A percentile compares a stretch with the other conserved stretches of the same genome.
These are phyloP conservation scores for Tylopilus intermedius DNA, from an alignment of 768 basidiomycete species.

Conservation along the genomic window DNA sequence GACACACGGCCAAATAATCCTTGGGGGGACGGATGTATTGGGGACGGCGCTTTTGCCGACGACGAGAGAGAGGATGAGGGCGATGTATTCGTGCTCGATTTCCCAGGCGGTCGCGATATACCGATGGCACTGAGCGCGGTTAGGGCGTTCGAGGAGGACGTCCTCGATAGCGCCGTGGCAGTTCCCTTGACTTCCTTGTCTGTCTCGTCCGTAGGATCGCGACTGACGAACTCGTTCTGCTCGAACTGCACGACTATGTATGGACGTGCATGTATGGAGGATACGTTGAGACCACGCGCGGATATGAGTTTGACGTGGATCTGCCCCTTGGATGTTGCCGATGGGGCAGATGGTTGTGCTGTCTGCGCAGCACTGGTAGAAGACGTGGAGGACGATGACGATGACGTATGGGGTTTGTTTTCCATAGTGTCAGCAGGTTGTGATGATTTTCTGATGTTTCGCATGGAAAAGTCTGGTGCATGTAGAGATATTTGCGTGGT, in stretches of 20 bases:
- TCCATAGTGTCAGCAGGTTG: slow-evolving; percentile 31
- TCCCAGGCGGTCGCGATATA: slow-evolving; percentile 41
- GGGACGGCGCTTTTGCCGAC: slow-evolving; percentile 35
- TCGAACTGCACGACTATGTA: slow-evolving; percentile 99
- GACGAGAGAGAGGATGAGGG: slow-evolving; percentile 39
- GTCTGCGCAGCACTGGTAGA: slow-evolving; percentile 23
- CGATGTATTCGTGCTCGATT: slow-evolving; percentile 39
- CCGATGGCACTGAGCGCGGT: slow-evolving; percentile 63
- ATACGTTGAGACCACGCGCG: slow-evolving; percentile 77
- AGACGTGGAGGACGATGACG: slow-evolving; percentile 40
- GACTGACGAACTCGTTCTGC: slow-evolving; percentile 94
- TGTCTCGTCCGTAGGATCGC: slow-evolving; percentile 80
- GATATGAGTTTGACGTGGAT: slow-evolving; percentile 95
- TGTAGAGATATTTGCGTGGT: slow-evolving; percentile 70
- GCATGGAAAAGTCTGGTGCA: slow-evolving; percentile 83
- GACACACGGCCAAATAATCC: slow-evolving; percentile 61
- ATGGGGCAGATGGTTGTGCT: slow-evolving; percentile 27
- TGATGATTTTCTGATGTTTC: slow-evolving; percentile 44
- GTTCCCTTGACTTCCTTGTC: slow-evolving; percentile 88
- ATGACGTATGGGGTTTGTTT: slow-evolving; percentile 35
- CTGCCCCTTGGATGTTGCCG: slow-evolving; percentile 56
- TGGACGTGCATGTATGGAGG: slow-evolving; percentile 59
- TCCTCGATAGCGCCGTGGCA: slow-evolving; percentile 53
- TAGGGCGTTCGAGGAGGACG: slow-evolving; percentile 59
- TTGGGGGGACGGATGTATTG: slow-evolving; percentile 28